Evolutionary conservation across 306 rosid genomes (phyloP).

Genomic region (Lablab purpureus): DNA sequence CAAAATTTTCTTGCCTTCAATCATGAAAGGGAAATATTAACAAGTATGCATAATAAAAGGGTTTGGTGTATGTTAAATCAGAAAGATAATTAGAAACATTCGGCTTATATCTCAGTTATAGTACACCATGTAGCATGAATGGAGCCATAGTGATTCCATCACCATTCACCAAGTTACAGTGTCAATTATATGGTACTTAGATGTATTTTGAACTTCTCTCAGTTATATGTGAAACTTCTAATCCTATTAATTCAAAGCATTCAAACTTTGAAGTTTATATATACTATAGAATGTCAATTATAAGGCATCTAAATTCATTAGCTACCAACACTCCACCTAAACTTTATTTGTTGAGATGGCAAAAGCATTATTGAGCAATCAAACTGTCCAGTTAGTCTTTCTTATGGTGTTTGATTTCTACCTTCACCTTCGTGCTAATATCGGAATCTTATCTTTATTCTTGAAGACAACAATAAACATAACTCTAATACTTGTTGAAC

Average conservation of each 20-base stretch:
- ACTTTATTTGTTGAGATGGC: constrained; percentile 29
- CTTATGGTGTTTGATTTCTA: constrained; percentile 29
- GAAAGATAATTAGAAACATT: constrained; percentile 38
- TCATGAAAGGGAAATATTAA: constrained; percentile 43
- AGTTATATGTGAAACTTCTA: background rate
- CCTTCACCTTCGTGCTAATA: constrained; percentile 26
- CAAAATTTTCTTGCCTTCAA: constrained; percentile 33
- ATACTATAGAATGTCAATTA: constrained; percentile 19
- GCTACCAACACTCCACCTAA: constrained; percentile 33
- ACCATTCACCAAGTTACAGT: constrained; percentile 54
- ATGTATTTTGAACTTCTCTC: constrained; percentile 39
- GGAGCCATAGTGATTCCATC: constrained; percentile 48
- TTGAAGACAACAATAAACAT: constrained; percentile 36
- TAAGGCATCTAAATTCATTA: constrained; percentile 32
- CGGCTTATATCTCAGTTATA: constrained; percentile 18
- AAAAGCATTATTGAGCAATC: constrained; percentile 51
- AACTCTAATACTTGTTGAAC: constrained; percentile 37
- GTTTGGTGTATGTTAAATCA: constrained; percentile 45
- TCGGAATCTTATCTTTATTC: constrained; percentile 31
- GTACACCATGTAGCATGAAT: constrained; percentile 35
- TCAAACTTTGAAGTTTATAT: constrained; percentile 6
- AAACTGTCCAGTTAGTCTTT: constrained; percentile 38
- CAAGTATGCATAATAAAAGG: constrained; percentile 31
- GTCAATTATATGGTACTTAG: constrained; percentile 58
- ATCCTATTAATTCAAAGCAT: constrained; percentile 21